Evolutionary conservation across 2,329 filamentous ascomycete species (phyloP), one percentile per base, ranked within the genome.

Genomic region (Botrytis fragariae): DNA sequence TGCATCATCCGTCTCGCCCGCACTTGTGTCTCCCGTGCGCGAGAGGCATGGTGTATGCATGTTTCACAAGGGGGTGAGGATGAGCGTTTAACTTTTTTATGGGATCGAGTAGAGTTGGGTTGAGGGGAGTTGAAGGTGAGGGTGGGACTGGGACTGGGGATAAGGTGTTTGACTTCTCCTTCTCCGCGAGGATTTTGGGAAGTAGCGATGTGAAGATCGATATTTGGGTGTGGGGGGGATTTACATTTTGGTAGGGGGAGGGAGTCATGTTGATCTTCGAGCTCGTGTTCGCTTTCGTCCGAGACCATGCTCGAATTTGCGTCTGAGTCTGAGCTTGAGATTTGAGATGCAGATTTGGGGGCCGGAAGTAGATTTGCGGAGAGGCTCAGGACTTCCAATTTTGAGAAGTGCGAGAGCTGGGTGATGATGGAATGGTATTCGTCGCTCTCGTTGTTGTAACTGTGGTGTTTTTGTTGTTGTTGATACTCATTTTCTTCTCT

Each of bases 21-120:
- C 4, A 0, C 14, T 29, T 29, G 51, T 3, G 18, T 29, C 7
- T 29, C 51, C 6, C 3, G 14, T 0, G n/a, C n/a, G n/a, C n/a
- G 16, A 18, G 7, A 57, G 8, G 14, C 14, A 8, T 57, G n/a
- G 14, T 32, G 51, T 1, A 3, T 0, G n/a, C 51, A 57, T 8
- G 14, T 8, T 57, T 57, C 14, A 29, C 51, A 32, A 0, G n/a
- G n/a, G 5, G n/a, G 1, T 25, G 22, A 14, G 0, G 7, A 3
- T 5, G 25, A n/a, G 25, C n/a, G 5, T 14, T 51, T 29, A 32
- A 29, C 6, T 18, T 29, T 18, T 18, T 29, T 14, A 0, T 18
- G 14, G 1, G n/a, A 4, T 16, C 8, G 51, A 6, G n/a, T 14
- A 14, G 12, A 25, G 5, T 7, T 45, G 7, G 2, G 2, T 22